Conservation (phyloP, 805 yeast genomes). For the Grigorovia yakushimaensis region DNA sequence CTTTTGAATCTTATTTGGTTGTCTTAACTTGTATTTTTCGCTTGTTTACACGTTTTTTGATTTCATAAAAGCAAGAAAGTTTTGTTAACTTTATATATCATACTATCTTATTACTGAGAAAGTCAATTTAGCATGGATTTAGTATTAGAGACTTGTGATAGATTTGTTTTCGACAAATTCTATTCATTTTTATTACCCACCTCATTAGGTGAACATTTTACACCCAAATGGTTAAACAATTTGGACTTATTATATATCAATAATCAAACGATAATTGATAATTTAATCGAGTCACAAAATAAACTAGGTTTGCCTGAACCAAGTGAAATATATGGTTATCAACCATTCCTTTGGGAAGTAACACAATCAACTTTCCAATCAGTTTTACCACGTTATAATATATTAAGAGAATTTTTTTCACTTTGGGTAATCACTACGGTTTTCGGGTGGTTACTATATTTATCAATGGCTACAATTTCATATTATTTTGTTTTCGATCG, state of each 20-base stretch:
- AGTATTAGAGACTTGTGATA: conserved; percentile 71
- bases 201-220: conserved; percentile 26
- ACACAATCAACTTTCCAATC: conserved; percentile 55
- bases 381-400: conserved; percentile 57
- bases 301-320: not conserved
- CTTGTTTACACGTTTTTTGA: too few species aligned
- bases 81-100: too few species aligned
- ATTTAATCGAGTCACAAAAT: not conserved
- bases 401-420: conserved; percentile 60
- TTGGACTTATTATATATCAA: not conserved
- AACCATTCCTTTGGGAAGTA: conserved; percentile 50
- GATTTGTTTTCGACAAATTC: conserved; percentile 59
- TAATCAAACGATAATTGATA: not conserved
- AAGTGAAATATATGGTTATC: conserved; percentile 47
- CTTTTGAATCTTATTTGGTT: too few species aligned
- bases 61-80: not conserved
- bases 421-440: conserved; percentile 60
- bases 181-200: conserved; percentile 65
- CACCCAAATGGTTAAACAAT: not conserved
- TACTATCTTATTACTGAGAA: not conserved
- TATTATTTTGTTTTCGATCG: conserved; percentile 76
- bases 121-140: conserved; percentile 58
- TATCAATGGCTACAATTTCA: conserved; percentile 65
- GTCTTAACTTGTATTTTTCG: not conserved
- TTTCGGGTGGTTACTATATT: conserved; percentile 81